Base-by-base conservation (phyloP, 2,329 filamentous ascomycete species). In the Zarea fungicola region DNA sequence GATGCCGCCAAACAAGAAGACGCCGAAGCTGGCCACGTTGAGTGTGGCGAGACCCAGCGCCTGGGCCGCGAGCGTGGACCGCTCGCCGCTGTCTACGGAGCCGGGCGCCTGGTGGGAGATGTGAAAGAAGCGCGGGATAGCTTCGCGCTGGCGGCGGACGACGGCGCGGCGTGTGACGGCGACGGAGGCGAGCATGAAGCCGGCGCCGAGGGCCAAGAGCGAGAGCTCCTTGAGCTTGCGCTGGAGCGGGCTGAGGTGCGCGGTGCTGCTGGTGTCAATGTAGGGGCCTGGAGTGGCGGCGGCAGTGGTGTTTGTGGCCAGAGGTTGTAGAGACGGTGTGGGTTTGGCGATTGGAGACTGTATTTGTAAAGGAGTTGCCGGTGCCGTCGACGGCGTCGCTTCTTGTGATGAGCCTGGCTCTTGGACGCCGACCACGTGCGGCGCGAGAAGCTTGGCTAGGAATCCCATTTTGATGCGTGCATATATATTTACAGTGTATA, bases 11-110 rank as follows among this genome's bases (percentile, higher is more conserved):
- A 80, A 76, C 8, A 78, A 68, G 76, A 95, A 81, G 64, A 96
- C 81, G 1, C 77, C 84, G 42, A 93, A 79, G 58, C 84, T 87
- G 26, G 83, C 61, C 11, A 93, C 88, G 59, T 96, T 96, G 57
- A 96, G 76, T 0, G 91, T 96, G 0, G 92, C 93, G 29, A 96
- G 73, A 42, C 84, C 87, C 19, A 99, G 73, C 0, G 92, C 92
- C 66, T 95, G 87, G 28, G 86, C 69, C 1, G 92, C 92, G 54
- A 96, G 84, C 32, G 86, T 64, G 43, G 65, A 52, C 31, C 62
- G 58, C 43, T 65, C 64, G n/a, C 54, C 54, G 7, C 57, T 52
- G 53, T 67, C 62, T 44, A 64, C 43, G 26, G 50, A 54, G 23
- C 50, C 42, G 18, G 56, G 52, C 5, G 54, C 49, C 14, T 56